Conservation (phyloP, 2,329 filamentous ascomycete species). For the Alternaria arbusti region DNA sequence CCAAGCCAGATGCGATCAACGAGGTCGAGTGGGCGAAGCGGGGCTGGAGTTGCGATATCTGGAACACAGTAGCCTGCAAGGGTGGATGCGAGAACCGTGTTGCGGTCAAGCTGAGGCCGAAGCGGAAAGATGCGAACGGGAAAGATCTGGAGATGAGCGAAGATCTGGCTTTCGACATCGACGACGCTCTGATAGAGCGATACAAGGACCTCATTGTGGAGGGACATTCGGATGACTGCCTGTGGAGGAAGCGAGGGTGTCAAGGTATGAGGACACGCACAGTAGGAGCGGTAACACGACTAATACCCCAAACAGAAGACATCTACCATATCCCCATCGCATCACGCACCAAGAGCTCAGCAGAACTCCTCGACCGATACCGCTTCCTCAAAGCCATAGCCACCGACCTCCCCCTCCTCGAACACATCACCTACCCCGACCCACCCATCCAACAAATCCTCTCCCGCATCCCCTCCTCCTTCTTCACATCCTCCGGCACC, state of each 20-base stretch:
- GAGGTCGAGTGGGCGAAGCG: slow-evolving; percentile 95
- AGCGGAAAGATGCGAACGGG: slow-evolving; percentile 55
- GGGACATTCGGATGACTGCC: slow-evolving; percentile 79
- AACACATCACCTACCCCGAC: slow-evolving; percentile 43
- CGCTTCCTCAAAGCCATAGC: slow-evolving; percentile 45
- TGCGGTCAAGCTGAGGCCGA: slow-evolving; percentile 72
- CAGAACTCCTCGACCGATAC: slow-evolving; percentile 50
- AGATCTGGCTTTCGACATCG: slow-evolving; percentile 55
- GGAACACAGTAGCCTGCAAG: slow-evolving; percentile 80
- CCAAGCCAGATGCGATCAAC: slow-evolving; percentile 83
- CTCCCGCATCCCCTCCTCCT: slow-evolving; percentile 33
- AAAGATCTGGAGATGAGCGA: slow-evolving; percentile 60
- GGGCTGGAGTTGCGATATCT: slow-evolving; percentile 80
- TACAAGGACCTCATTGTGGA: slow-evolving; percentile 76
- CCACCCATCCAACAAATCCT: slow-evolving; percentile 35
- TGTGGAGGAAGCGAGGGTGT: slow-evolving; percentile 88
- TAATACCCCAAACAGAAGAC: slow-evolving; percentile 55
- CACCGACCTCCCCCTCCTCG: slow-evolving; percentile 39
- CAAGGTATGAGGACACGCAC: slow-evolving; percentile 65
- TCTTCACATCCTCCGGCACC: slow-evolving; percentile 23
- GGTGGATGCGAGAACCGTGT: slow-evolving; percentile 84
- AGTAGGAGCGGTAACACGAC: background rate
- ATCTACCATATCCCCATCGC: slow-evolving; percentile 65
- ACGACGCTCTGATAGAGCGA: slow-evolving; percentile 73
- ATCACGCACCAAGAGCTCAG: slow-evolving; percentile 44